A percentile compares a stretch with the other conserved stretches of the same genome.
phyloP scores from a whole-genome alignment of 495 filamentous ascomycete species.

The Articulospora tetracladia region DNA sequence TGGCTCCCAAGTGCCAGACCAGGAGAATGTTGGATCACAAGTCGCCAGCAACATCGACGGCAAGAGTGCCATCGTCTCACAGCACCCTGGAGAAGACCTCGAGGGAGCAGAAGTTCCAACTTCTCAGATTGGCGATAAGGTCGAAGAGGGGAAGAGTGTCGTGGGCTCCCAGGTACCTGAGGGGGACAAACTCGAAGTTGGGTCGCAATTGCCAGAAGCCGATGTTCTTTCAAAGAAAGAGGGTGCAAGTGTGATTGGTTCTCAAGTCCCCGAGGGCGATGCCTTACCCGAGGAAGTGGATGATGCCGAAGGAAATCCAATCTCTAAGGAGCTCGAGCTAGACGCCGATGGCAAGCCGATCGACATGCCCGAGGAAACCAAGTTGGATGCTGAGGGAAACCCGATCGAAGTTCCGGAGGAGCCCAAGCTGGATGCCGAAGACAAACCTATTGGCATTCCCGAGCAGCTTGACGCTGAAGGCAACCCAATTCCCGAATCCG shows the following conservation, averaged over 20 bases:
- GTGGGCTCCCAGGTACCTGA: slow-evolving; percentile 5
- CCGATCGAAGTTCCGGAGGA: slow-evolving; percentile 8
- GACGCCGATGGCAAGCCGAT: slow-evolving; percentile 6
- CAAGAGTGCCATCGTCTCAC: slow-evolving; percentile 10
- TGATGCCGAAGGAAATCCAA: slow-evolving; percentile 1
- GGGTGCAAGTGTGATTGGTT: slow-evolving; percentile 16
- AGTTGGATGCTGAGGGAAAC: slow-evolving; percentile 5
- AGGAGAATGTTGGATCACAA: slow-evolving; percentile 3
- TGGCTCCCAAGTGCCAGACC: slow-evolving; percentile 22
- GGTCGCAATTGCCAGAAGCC: not conserved
- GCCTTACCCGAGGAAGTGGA: not conserved
- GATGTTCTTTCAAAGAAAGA: slow-evolving; percentile 5
- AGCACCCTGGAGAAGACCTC: slow-evolving; percentile 20
- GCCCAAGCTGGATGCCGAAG: slow-evolving; percentile 1
- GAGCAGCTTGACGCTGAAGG: slow-evolving; percentile 1
- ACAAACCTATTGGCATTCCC: not conserved
- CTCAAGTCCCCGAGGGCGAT: not conserved
- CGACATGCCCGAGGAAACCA: slow-evolving; percentile 4
- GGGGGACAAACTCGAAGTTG: not conserved
- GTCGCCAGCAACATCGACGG: slow-evolving; percentile 10
- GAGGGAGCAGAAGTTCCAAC: slow-evolving; percentile 17
- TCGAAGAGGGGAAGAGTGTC: slow-evolving; percentile 17
- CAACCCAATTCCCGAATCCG: not conserved
- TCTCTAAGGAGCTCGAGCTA: not conserved
- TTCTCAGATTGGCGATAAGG: slow-evolving; percentile 10